Evolutionary conservation across 164 flowering plant genomes (phyloP).

Genomic region (Stephania yunnanensis): DNA sequence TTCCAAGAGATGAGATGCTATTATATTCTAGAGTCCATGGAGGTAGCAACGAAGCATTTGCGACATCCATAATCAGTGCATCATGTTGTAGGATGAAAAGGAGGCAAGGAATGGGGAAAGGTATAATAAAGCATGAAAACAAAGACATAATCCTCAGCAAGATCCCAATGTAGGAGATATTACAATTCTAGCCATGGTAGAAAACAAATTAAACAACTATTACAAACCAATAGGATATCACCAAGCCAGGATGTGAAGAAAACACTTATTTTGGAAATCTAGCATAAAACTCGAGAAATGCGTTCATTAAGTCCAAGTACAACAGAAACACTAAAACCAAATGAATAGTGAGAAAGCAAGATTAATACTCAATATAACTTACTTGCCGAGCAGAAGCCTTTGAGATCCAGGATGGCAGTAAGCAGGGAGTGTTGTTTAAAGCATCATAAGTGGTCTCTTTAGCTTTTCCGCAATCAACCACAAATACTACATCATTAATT

Average conservation of each 20-base stretch:
- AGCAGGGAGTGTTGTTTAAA: slow-evolving; percentile 94
- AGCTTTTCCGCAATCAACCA: slow-evolving; percentile 99
- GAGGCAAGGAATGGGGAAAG: background rate
- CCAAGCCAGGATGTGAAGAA: background rate
- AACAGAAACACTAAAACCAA: background rate
- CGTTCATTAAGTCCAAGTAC: background rate
- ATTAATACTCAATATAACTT: slow-evolving; percentile 23
- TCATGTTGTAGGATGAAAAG: background rate
- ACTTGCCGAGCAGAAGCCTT: slow-evolving; percentile 98
- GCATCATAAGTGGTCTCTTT: slow-evolving; percentile 99
- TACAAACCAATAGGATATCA: background rate
- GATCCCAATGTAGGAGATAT: background rate
- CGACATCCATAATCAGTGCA: background rate
- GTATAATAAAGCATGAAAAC: background rate
- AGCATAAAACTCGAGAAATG: background rate
- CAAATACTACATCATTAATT: slow-evolving; percentile 92
- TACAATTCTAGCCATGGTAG: background rate
- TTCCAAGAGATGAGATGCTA: background rate
- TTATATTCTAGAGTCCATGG: background rate
- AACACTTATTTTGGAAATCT: background rate
- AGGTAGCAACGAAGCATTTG: background rate
- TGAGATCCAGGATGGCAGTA: slow-evolving; percentile 98
- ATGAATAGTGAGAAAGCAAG: background rate
- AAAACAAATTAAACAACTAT: background rate
- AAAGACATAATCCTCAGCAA: background rate